Evolutionary conservation across 192 early-diverging fungal species (phyloP).

Genomic region (Dissophora globulifera): DNA sequence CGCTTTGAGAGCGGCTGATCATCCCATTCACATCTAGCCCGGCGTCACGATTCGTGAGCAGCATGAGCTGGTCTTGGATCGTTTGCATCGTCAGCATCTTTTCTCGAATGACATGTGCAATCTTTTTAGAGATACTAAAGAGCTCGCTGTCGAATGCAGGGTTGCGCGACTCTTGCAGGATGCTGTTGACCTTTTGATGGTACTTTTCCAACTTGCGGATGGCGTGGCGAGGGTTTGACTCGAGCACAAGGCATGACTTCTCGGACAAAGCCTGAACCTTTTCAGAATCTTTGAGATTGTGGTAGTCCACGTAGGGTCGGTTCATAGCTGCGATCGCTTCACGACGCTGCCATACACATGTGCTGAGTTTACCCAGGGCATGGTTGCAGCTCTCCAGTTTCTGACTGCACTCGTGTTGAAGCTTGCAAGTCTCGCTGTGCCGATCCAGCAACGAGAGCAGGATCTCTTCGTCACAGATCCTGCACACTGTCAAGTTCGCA

Average conservation of each 20-base stretch:
- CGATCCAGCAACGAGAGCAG: conserved; percentile 69
- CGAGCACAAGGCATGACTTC: conserved; percentile 31
- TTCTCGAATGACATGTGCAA: conserved; percentile 52
- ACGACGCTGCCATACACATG: conserved; percentile 53
- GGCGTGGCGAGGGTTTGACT: conserved; percentile 39
- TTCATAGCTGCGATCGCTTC: conserved; percentile 57
- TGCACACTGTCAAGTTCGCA: conserved; percentile 70
- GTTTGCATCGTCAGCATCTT: conserved; percentile 46
- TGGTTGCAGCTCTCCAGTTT: conserved; percentile 66
- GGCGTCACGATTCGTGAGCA: conserved; percentile 21
- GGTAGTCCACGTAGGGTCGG: conserved; percentile 53
- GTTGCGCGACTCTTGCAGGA: conserved; percentile 29
- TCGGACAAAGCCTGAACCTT: conserved; percentile 36
- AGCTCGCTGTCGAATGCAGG: conserved; percentile 49
- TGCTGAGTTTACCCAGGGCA: conserved; percentile 67
- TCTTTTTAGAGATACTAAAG: conserved; percentile 50
- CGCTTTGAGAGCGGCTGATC: conserved; percentile 37
- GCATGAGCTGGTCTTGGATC: conserved; percentile 33
- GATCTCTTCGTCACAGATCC: conserved; percentile 89
- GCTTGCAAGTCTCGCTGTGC: conserved; percentile 81
- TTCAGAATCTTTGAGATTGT: conserved; percentile 57
- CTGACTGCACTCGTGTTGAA: conserved; percentile 50
- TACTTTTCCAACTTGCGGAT: conserved; percentile 47
- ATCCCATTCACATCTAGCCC: not conserved
- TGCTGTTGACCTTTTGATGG: conserved; percentile 20